phyloP scores from a whole-genome alignment of 148 eudicot genomes.

The Rhododendron mucronatum region DNA sequence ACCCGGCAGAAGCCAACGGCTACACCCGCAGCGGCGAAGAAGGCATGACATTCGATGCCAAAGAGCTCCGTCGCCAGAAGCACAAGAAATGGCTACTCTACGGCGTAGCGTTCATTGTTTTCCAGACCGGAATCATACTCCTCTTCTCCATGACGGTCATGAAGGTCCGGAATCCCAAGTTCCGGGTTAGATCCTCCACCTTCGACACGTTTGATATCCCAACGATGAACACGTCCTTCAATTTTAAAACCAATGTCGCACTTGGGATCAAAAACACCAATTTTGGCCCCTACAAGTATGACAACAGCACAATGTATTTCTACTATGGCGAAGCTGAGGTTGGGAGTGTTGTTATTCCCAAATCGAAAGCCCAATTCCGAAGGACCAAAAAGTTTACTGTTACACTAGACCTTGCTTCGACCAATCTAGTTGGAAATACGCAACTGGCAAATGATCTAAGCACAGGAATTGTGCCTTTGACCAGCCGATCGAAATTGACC shows the following conservation, averaged over 20 bases:
- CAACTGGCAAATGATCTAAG: neutral
- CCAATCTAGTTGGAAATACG: neutral
- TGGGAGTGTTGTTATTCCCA: too few species aligned
- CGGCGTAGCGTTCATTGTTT: neutral
- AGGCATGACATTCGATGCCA: neutral
- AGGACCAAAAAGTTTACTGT: constrained; percentile 6
- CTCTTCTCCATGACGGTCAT: constrained; percentile 11
- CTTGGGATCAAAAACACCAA: constrained; percentile 16
- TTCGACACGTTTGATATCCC: neutral
- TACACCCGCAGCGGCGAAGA: neutral
- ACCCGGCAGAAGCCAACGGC: neutral
- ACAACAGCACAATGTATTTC: too few species aligned
- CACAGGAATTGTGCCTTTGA: constrained; percentile 18
- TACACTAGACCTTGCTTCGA: neutral
- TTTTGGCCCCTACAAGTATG: neutral
- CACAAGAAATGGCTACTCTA: constrained; percentile 2
- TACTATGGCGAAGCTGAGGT: too few species aligned
- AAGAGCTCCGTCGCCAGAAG: constrained; percentile 16
- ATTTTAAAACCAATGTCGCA: neutral
- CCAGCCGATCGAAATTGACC: neutral
- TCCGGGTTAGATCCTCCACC: neutral
- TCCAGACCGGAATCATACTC: constrained; percentile 1
- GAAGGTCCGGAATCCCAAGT: constrained; percentile 16
- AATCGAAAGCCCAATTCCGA: too few species aligned
- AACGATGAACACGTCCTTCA: neutral